A percentile compares a stretch with the other conserved stretches of the same genome.
Evolutionary conservation across 768 basidiomycete genomes (phyloP).

Genomic region (Trichaptum fuscoviolaceum): DNA sequence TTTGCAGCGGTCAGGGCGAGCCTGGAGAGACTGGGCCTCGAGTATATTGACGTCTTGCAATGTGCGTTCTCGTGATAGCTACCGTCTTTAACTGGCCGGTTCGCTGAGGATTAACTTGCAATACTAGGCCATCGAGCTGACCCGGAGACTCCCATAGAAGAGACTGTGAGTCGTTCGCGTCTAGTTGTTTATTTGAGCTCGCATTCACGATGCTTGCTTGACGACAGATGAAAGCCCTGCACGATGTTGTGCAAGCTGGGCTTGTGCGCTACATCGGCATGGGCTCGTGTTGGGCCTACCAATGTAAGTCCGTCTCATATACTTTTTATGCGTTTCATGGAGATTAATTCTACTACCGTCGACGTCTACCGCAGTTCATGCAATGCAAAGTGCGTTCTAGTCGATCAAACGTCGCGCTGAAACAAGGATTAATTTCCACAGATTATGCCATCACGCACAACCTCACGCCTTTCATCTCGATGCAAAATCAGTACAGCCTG

Average conservation of each 20-base stretch:
- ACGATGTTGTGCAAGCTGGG: constrained; percentile 45
- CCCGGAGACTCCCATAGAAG: constrained; percentile 35
- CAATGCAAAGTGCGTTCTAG: constrained; percentile 32
- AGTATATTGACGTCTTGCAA: constrained; percentile 43
- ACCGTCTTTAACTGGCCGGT: too few relatives aligned
- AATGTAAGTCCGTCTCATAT: constrained; percentile 22
- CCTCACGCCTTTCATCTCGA: constrained; percentile 36
- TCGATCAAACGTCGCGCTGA: too few relatives aligned
- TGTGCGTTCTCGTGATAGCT: constrained; percentile 21
- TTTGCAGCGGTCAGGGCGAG: constrained; percentile 39
- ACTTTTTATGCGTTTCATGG: background rate
- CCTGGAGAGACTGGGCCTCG: constrained; percentile 36
- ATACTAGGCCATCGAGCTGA: constrained; percentile 26
- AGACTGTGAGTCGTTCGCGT: constrained; percentile 20
- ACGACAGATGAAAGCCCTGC: constrained; percentile 40
- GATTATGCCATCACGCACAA: constrained; percentile 38
- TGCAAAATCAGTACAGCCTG: constrained; percentile 41
- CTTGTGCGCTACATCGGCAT: constrained; percentile 44
- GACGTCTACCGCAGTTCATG: constrained; percentile 26
- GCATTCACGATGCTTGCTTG: too few relatives aligned
- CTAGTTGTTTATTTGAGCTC: too few relatives aligned
- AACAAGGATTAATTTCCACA: too few relatives aligned
- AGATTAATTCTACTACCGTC: constrained; percentile 3
- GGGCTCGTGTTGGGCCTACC: constrained; percentile 37
- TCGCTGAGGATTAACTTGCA: too few relatives aligned